phyloP scores from a whole-genome alignment of 139 green algal species.

The Coelastrella sp. region DNA sequence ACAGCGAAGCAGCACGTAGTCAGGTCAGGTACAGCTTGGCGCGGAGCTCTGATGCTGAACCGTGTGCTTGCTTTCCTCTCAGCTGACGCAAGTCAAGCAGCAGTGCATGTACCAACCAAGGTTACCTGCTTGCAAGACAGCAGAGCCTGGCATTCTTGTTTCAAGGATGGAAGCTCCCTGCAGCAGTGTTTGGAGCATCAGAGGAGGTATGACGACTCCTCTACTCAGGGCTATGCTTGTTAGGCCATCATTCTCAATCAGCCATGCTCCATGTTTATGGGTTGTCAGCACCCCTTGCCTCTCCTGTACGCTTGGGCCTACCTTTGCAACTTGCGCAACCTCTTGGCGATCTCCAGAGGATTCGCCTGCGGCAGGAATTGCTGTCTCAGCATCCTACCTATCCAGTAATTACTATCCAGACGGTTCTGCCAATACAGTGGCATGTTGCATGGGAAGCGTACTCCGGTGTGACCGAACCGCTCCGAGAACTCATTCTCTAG shows the following conservation, averaged over 20 bases:
- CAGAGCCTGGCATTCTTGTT: constrained; percentile 43
- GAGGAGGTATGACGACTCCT: too few relatives aligned
- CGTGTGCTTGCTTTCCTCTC: too few relatives aligned
- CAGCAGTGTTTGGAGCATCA: background rate
- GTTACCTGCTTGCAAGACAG: constrained; percentile 37
- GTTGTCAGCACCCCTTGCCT: too few relatives aligned
- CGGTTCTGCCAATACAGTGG: background rate
- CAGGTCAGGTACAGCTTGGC: too few relatives aligned
- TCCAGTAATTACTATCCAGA: background rate
- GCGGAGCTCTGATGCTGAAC: too few relatives aligned
- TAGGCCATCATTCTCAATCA: too few relatives aligned
- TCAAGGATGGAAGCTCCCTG: constrained; percentile 42
- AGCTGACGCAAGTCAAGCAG: too few relatives aligned
- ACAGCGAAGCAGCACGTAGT: too few relatives aligned
- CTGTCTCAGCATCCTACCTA: background rate
- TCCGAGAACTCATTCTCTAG: constrained; percentile 49
- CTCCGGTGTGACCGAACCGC: constrained; percentile 30
- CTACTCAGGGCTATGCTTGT: too few relatives aligned
- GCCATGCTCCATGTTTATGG: too few relatives aligned
- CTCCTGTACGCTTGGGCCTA: background rate
- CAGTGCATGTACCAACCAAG: too few relatives aligned
- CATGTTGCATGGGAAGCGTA: background rate
- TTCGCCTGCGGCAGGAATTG: background rate
- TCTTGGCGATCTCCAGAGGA: constrained; percentile 11
- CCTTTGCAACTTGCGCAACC: constrained; percentile 15